Conservation (phyloP, 768 basidiomycete species). For the Mycena leptocephala region DNA sequence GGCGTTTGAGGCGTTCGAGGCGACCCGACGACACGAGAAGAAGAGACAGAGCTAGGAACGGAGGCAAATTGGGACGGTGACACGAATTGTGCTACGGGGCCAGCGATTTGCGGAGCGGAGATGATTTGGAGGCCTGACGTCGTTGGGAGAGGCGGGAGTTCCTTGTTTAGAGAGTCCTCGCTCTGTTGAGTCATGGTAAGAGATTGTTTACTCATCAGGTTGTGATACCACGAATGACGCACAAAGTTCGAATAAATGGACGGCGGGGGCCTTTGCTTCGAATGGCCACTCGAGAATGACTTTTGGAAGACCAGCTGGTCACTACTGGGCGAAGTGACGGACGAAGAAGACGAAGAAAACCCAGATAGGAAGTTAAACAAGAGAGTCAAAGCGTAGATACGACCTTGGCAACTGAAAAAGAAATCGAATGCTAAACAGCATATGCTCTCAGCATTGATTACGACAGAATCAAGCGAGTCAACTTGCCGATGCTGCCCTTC, state of each 20-base stretch:
- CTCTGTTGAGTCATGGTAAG: neutral
- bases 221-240: neutral
- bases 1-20: neutral
- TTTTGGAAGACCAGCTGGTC: neutral
- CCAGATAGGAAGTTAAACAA: slow-evolving; percentile 32
- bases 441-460: neutral
- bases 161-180: slow-evolving; percentile 15
- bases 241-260: slow-evolving; percentile 9
- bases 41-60: neutral
- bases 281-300: too few species aligned
- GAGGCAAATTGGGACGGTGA: neutral
- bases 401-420: slow-evolving; percentile 34
- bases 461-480: neutral
- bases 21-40: neutral
- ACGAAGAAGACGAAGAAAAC: neutral
- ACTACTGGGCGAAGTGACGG: neutral
- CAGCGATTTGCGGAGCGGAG: neutral
- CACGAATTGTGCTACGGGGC: too few species aligned
- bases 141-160: slow-evolving; percentile 20
- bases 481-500: slow-evolving; percentile 25
- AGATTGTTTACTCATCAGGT: neutral
- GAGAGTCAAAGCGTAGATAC: slow-evolving; percentile 33
- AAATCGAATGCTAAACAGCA: slow-evolving; percentile 25
- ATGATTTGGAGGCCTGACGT: neutral
- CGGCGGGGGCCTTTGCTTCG: neutral